Conservation (phyloP, 805 yeast species). For the Yarrowia phangngaensis region DNA sequence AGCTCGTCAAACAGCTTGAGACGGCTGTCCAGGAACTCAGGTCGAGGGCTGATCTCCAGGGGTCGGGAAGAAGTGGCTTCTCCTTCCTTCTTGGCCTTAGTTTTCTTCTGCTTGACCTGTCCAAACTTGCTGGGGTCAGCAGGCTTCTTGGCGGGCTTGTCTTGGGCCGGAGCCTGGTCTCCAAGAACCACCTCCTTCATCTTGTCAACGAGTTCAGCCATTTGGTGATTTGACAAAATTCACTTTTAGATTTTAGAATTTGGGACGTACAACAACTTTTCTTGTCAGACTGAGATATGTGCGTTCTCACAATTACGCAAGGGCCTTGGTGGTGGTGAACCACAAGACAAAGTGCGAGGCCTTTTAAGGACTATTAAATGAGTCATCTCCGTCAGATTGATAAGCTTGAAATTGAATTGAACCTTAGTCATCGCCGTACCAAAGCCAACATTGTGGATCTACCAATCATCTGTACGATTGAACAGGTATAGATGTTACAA, state of each 20-base stretch:
- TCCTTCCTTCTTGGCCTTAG: slow-evolving; percentile 25
- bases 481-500: no score
- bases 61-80: slow-evolving; percentile 17
- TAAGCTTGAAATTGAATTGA: no score
- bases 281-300: no score
- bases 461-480: no score
- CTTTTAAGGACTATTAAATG: no score
- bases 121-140: slow-evolving; percentile 20
- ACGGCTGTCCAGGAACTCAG: slow-evolving; percentile 79
- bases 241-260: not conserved
- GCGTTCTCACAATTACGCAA: no score
- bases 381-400: no score
- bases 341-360: no score
- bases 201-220: slow-evolving; percentile 25
- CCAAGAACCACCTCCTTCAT: slow-evolving; percentile 23
- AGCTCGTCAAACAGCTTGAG: slow-evolving; percentile 73
- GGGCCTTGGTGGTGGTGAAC: no score
- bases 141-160: slow-evolving; percentile 20
- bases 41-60: slow-evolving; percentile 56
- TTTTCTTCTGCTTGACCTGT: slow-evolving; percentile 24
- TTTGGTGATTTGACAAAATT: not conserved
- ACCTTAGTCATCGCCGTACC: no score
- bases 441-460: no score
- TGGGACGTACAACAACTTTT: no score
- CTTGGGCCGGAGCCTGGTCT: slow-evolving; percentile 1